phyloP scores from a whole-genome alignment of 352 stramenopile species.

The Globisporangium ultimum region DNA sequence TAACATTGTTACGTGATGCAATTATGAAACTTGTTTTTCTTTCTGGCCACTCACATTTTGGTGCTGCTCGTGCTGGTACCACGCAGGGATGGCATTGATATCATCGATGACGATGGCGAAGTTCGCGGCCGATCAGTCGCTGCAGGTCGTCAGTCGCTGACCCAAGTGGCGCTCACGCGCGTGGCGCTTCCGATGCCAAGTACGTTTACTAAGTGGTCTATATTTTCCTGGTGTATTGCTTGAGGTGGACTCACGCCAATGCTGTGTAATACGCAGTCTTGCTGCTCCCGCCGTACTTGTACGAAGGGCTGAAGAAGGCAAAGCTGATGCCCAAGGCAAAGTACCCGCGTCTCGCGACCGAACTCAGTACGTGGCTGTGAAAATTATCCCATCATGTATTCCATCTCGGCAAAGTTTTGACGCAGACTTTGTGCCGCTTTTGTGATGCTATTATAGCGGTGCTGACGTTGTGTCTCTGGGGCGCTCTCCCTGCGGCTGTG shows the following conservation, averaged over 20 bases:
- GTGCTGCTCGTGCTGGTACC: background rate
- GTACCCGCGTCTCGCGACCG: slow-evolving; percentile 69
- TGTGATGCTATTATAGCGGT: slow-evolving; percentile 27
- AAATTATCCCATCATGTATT: slow-evolving; percentile 1
- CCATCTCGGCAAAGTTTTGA: too few species aligned
- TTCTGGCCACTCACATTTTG: too few species aligned
- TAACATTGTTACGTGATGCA: background rate
- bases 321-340: slow-evolving; percentile 69
- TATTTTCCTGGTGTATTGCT: background rate
- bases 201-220: slow-evolving; percentile 22
- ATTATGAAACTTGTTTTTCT: background rate
- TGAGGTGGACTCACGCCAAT: background rate
- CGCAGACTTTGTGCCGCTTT: slow-evolving; percentile 1
- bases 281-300: slow-evolving; percentile 77
- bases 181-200: slow-evolving; percentile 78
- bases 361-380: slow-evolving; percentile 48
- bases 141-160: slow-evolving; percentile 75
- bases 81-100: slow-evolving; percentile 74
- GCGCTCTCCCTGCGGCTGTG: slow-evolving; percentile 69
- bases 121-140: slow-evolving; percentile 75
- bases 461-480: slow-evolving; percentile 77
- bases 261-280: slow-evolving; percentile 39
- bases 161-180: slow-evolving; percentile 75
- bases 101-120: slow-evolving; percentile 76
- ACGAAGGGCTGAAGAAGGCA: slow-evolving; percentile 70